These are phyloP conservation scores for Termitomyces sp. DNA, from an alignment of 768 basidiomycete species.

Conservation along the genomic window DNA sequence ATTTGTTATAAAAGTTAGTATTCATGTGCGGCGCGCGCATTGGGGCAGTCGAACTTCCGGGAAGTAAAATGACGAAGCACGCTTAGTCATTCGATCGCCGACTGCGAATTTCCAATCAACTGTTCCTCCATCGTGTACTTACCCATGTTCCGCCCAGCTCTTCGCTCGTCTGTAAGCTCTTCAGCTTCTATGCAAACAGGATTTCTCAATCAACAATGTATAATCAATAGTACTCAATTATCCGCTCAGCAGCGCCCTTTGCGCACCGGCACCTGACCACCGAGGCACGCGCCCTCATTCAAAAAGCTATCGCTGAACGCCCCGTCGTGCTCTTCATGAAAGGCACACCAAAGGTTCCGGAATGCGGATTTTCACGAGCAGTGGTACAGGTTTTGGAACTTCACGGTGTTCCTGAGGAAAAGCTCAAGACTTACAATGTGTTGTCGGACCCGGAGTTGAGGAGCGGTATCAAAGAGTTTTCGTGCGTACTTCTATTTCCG, in stretches of 20 bases:
- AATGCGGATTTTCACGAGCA: slow-evolving; percentile 95
- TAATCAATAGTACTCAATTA: slow-evolving; percentile 21
- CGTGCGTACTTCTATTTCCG: slow-evolving; percentile 50
- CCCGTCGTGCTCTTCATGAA: slow-evolving; percentile 99
- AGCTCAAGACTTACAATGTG: slow-evolving; percentile 87
- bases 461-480: slow-evolving; percentile 90
- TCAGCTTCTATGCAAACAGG: neutral
- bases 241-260: slow-evolving; percentile 23
- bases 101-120: neutral
- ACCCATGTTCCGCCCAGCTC: slow-evolving; percentile 38
- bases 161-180: slow-evolving; percentile 37
- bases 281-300: slow-evolving; percentile 57
- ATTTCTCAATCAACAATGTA: neutral
- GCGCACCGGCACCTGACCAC: slow-evolving; percentile 47
- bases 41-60: too few relatives aligned
- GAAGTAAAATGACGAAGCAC: neutral
- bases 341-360: slow-evolving; percentile 78
- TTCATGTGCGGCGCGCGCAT: too few relatives aligned
- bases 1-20: too few relatives aligned
- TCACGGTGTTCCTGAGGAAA: slow-evolving; percentile 73
- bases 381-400: slow-evolving; percentile 86
- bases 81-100: neutral
- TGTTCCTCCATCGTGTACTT: neutral
- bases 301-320: slow-evolving; percentile 63
- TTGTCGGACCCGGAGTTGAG: slow-evolving; percentile 82